Evolutionary conservation across 768 basidiomycete genomes (phyloP).

Genomic region (Rhizopogon sp.): DNA sequence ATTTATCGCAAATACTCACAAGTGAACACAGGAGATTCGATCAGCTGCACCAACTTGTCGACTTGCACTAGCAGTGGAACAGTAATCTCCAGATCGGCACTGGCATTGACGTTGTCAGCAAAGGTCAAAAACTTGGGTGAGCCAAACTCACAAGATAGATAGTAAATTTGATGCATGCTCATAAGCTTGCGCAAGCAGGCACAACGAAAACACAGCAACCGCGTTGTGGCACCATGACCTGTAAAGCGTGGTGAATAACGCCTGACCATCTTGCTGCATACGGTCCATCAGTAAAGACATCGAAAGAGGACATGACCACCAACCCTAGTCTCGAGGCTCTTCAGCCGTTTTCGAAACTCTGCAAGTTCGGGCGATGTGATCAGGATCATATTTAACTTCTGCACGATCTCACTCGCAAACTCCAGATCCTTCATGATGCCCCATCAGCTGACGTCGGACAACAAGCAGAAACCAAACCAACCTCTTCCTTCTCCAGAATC

Average conservation of each 20-base stretch:
- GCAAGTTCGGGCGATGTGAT: conserved; percentile 95
- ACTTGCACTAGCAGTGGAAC: conserved; percentile 93
- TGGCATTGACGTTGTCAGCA: conserved; percentile 25
- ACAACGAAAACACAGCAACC: conserved; percentile 93
- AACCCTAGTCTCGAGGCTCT: conserved; percentile 90
- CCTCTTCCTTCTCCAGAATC: conserved; percentile 97
- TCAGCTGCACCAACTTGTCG: conserved; percentile 95
- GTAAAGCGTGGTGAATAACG: conserved; percentile 89
- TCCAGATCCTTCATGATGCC: conserved; percentile 72
- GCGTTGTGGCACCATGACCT: conserved; percentile 99
- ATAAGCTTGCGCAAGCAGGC: conserved; percentile 95
- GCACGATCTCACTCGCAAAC: conserved; percentile 96
- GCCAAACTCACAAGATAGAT: conserved; percentile 76
- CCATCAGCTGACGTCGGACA: not conserved
- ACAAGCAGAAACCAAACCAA: conserved; percentile 27
- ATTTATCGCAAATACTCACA: conserved; percentile 43
- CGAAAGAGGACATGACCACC: conserved; percentile 18
- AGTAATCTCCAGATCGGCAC: conserved; percentile 95
- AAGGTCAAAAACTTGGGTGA: not conserved
- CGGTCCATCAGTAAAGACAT: not conserved
- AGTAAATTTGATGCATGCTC: conserved; percentile 97
- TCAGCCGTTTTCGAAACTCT: conserved; percentile 89
- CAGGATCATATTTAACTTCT: conserved; percentile 94
- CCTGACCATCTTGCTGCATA: conserved; percentile 87
- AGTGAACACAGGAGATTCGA: conserved; percentile 98